Conservation (phyloP, 2,329 filamentous ascomycete genomes). For the Paracoccidioides brasiliensis region DNA sequence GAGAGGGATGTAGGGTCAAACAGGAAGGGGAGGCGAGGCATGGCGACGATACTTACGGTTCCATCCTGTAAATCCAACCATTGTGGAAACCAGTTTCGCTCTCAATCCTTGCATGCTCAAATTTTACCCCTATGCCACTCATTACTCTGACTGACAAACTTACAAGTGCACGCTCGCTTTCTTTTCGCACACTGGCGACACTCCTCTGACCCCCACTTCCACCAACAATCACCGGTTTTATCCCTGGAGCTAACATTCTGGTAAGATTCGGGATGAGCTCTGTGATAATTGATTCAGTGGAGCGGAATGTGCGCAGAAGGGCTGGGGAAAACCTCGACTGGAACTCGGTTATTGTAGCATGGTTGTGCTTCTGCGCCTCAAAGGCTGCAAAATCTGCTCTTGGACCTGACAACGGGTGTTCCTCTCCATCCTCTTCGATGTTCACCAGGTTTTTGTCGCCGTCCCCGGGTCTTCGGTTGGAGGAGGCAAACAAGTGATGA, state of each 20-base stretch:
- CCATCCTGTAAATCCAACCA: constrained; percentile 84
- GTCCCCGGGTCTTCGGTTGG: constrained; percentile 37
- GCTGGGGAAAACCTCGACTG: constrained; percentile 59
- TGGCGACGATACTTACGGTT: constrained; percentile 52
- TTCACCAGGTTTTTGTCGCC: constrained; percentile 34
- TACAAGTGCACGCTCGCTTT: constrained; percentile 71
- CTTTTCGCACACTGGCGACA: constrained; percentile 76
- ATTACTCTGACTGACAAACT: constrained; percentile 67
- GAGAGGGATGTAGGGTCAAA: neutral
- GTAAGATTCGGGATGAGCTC: constrained; percentile 78
- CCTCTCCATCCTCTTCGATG: constrained; percentile 34
- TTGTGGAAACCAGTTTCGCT: constrained; percentile 46
- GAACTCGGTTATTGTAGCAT: constrained; percentile 57
- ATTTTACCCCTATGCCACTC: constrained; percentile 64
- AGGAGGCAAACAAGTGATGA: constrained; percentile 77
- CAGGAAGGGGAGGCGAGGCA: neutral
- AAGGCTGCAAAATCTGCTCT: constrained; percentile 68
- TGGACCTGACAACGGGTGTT: constrained; percentile 66
- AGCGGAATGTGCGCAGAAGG: constrained; percentile 65
- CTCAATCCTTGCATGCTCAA: constrained; percentile 72
- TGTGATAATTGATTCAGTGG: constrained; percentile 59
- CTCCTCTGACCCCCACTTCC: constrained; percentile 51
- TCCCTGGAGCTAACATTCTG: constrained; percentile 71
- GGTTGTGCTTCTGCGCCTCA: constrained; percentile 69
- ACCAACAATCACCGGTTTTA: constrained; percentile 81